Base-by-base conservation (phyloP, 2,329 filamentous ascomycete genomes). In the Colletotrichum incanum region DNA sequence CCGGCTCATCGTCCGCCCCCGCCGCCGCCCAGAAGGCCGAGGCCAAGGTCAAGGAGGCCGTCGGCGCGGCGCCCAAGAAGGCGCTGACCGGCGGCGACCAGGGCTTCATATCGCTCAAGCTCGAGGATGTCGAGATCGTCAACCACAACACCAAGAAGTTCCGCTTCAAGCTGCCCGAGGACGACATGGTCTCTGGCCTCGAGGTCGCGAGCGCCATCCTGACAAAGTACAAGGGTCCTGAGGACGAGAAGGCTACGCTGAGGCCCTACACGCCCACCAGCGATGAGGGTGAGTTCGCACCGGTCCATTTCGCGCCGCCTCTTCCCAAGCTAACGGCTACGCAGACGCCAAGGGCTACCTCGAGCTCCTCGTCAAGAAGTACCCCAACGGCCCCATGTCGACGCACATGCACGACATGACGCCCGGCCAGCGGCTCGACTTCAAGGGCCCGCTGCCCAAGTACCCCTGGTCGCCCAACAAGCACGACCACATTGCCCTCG, bases 101-200 rank as follows among this genome's bases (percentile, higher is more conserved):
- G 84, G 95, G 94, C 76, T 98, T 95, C 84, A 82, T 98, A 75
- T 91, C 91, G 74, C 88, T 98, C 76, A 92, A 93, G 85, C 88
- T 98, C 68, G 90, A 94, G 68, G 91, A 92, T 67, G 89, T 95
- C 61, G 93, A 97, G 84, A 84, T 87, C 56, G 84, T 98, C 85
- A 98, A 94, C 87, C 93, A 95, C 88, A 98, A 98, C 88, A 97
- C 95, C 78, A 98, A 98, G 91, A 92, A 90, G 78, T 88, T 98
- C 81, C 92, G 93, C 77, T 98, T 99, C 84, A 91, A 92, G 78
- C 91, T 98, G 54, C 94, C 94, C 20, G 93, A 97, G 81, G 87
- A 90, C 74, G 93, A 98, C 81, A 90, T 93, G 84, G 92, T 97
- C 65, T 96, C 94, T 71, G 96, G 96, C 55, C 86, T 99, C 71